Base-by-base conservation (phyloP, 257 asterid genomes). In the Leptodermis oblonga region DNA sequence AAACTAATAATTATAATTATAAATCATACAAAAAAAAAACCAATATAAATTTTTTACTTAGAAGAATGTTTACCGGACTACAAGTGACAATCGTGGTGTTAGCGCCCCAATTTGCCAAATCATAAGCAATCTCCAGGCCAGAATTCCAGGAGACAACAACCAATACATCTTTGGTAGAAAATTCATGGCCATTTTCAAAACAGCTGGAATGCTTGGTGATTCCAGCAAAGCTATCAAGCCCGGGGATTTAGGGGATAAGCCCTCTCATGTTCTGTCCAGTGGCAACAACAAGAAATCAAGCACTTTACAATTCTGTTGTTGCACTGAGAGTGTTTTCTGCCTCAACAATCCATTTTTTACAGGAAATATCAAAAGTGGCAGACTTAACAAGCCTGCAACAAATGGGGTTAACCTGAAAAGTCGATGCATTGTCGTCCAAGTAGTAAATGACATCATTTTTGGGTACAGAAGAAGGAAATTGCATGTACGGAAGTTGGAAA, bases 71-170 rank as follows among this genome's bases (percentile, higher is more conserved):
- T 76, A 84, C 96, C 0, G 91, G 88, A 51, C 73, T 82, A 7
- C 88, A 86, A 33, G 82, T 73, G 1, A 82, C 87, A 3, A 90
- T 41, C 4, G 87, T 78, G 22, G 87, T n/a, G 10, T 62, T 62
- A 17, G 88, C 84, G 4, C 81, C 86, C 68, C 73, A 82, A 18
- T 79, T 76, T 8, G 82, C 72, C 49, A 90, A 31, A 79, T 90
- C 97, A 39, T 42, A 68, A 0, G 97, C 88, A 12, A 90, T 83
- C 60, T 90, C 95, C 95, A 86, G 84, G 0, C 95, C 97, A 1
- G 95, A 90, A 43, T 90, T 90, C 4, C 97, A 93, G 8, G 85
- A 72, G 6, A 91, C 93, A 22, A 90, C 84, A 2, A 88, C 91
- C 33, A 88, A 61, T 0, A 84, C 91, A 0, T 78, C 49, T 37